Percentiles rank a stretch among this genome's conserved stretches.
These are phyloP conservation scores for Creolimax fragrantissima DNA, from an alignment of 78 protist genomes.

Conservation along the genomic window DNA sequence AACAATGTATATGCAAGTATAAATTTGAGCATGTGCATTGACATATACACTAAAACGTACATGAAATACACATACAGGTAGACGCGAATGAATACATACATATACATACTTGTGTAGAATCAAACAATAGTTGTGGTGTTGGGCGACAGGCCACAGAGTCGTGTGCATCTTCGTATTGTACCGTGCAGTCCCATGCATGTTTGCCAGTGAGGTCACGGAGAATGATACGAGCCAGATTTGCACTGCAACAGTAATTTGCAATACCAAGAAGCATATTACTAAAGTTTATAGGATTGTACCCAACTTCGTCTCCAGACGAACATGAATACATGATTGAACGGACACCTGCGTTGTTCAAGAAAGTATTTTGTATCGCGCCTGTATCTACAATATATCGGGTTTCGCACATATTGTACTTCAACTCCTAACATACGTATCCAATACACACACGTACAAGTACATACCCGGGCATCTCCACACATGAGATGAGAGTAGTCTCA, in stretches of 20 bases:
- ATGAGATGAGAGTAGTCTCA: constrained; percentile 1
- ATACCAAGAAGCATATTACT: not conserved
- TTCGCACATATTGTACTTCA: too few species aligned
- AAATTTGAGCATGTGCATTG: not conserved
- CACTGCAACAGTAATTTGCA: not conserved
- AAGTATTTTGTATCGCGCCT: too few species aligned
- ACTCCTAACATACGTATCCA: too few species aligned
- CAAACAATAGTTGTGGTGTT: not conserved
- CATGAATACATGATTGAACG: too few species aligned
- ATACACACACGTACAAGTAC: too few species aligned
- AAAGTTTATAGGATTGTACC: too few species aligned
- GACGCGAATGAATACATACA: not conserved
- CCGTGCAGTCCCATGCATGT: constrained; percentile 19
- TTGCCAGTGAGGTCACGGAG: constrained; percentile 33
- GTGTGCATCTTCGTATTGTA: not conserved
- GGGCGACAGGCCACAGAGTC: not conserved
- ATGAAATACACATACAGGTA: not conserved
- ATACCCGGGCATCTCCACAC: constrained; percentile 18
- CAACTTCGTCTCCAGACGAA: too few species aligned
- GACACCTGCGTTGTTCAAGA: too few species aligned
- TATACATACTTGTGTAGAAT: not conserved
- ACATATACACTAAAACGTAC: not conserved
- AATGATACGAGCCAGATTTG: not conserved
- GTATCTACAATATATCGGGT: too few species aligned
- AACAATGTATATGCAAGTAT: not conserved